These are phyloP conservation scores for Digitaria exilis DNA, from an alignment of 202 grass and related monocot genomes.

Conservation along the genomic window DNA sequence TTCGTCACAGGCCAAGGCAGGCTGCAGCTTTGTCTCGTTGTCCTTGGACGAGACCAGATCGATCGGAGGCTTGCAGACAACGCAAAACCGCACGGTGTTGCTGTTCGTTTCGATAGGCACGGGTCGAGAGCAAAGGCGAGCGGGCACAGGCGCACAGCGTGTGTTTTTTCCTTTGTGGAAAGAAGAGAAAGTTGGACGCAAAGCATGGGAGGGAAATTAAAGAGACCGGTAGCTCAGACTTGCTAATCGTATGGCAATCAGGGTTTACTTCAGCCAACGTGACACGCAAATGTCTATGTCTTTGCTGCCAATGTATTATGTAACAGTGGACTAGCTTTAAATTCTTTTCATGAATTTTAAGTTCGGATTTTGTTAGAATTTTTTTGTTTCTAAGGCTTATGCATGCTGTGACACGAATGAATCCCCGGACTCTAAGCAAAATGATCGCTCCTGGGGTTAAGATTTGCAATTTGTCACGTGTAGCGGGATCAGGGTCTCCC, in stretches of 20 bases:
- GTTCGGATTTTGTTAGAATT: background rate
- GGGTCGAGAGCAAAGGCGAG: constrained; percentile 32
- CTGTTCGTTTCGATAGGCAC: constrained; percentile 27
- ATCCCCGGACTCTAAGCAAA: background rate
- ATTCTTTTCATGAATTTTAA: background rate
- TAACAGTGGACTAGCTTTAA: background rate
- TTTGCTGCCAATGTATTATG: background rate
- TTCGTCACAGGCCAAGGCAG: background rate
- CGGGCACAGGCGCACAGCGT: constrained; percentile 10
- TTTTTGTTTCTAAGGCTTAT: background rate
- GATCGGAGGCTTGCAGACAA: constrained; percentile 44
- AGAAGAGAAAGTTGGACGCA: constrained; percentile 52
- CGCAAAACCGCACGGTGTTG: constrained; percentile 44
- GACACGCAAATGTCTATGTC: background rate
- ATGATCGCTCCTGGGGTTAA: background rate
- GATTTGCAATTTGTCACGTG: background rate
- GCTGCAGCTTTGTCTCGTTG: constrained; percentile 35
- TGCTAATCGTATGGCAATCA: constrained; percentile 43
- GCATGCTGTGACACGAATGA: too few relatives aligned
- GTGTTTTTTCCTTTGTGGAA: constrained; percentile 36
- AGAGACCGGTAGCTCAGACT: constrained; percentile 48
- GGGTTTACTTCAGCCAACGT: background rate
- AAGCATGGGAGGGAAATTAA: constrained; percentile 27
- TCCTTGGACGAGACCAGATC: constrained; percentile 34
- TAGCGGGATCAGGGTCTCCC: background rate